Evolutionary conservation across 345 rosid genomes (phyloP).

Genomic region (Populus tremula): DNA sequence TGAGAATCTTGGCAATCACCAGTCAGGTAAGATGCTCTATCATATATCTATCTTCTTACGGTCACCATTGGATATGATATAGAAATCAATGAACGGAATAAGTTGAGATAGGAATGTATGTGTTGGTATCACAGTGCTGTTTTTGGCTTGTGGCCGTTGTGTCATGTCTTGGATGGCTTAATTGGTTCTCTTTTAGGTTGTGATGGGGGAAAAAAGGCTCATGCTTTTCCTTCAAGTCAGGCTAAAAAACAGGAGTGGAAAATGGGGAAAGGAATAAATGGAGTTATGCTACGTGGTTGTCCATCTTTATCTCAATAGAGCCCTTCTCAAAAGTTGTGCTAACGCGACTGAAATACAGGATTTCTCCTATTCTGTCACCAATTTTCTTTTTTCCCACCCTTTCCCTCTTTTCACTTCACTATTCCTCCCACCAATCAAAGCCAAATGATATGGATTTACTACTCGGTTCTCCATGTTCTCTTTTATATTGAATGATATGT

Average conservation of each 20-base stretch:
- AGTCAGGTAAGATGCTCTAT: conserved; percentile 38
- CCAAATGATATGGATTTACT: not conserved
- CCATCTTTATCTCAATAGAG: too few relatives aligned
- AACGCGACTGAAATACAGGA: too few relatives aligned
- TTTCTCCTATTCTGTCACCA: too few relatives aligned
- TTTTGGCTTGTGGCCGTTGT: not conserved
- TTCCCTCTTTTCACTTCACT: not conserved
- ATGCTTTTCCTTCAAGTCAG: not conserved
- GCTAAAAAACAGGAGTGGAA: not conserved
- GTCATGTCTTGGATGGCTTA: not conserved
- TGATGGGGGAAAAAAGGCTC: too few relatives aligned
- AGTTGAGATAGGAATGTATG: not conserved
- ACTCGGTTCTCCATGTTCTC: not conserved
- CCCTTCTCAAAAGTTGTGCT: too few relatives aligned
- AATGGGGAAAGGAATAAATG: not conserved
- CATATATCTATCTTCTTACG: not conserved
- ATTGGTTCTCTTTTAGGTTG: too few relatives aligned
- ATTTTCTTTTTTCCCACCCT: not conserved
- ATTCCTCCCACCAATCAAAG: not conserved
- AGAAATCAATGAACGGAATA: not conserved
- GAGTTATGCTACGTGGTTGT: not conserved
- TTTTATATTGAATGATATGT: not conserved
- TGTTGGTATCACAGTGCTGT: not conserved
- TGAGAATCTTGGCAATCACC: conserved; percentile 44
- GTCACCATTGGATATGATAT: not conserved